Evolutionary conservation across 192 early-diverging fungal genomes (phyloP).

Genomic region (Podila epicladia): DNA sequence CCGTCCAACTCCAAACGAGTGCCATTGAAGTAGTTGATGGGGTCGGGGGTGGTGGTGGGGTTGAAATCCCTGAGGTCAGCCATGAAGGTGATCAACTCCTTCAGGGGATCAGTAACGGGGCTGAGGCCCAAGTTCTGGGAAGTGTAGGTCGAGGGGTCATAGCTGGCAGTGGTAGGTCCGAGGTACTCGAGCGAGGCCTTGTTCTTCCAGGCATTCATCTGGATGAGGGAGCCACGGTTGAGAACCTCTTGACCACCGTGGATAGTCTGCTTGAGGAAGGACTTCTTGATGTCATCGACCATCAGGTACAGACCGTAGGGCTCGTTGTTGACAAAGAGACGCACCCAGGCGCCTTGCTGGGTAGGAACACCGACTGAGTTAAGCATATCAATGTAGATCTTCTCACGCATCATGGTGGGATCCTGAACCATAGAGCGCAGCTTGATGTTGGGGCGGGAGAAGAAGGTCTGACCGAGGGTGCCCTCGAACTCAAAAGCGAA

Average conservation of each 20-base stretch:
- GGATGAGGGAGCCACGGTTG: conserved; percentile 22
- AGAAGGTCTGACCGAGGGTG: conserved; percentile 26
- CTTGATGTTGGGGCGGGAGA: conserved; percentile 49
- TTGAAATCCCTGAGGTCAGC: conserved; percentile 39
- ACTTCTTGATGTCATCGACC: conserved; percentile 55
- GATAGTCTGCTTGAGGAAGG: conserved; percentile 50
- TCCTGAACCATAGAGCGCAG: conserved; percentile 41
- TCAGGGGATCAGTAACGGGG: conserved; percentile 15
- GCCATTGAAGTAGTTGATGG: conserved; percentile 29
- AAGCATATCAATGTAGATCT: conserved; percentile 54
- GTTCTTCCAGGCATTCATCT: conserved; percentile 48
- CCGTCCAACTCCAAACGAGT: conserved; percentile 37
- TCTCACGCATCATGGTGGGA: conserved; percentile 53
- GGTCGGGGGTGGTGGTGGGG: conserved; percentile 9
- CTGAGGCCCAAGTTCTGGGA: conserved; percentile 12
- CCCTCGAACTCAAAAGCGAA: conserved; percentile 53
- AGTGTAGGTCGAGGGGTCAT: conserved; percentile 21
- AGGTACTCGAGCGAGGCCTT: conserved; percentile 46
- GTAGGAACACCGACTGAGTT: conserved; percentile 45
- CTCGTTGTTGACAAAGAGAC: conserved; percentile 52
- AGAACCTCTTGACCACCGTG: conserved; percentile 18
- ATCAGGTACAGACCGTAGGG: conserved; percentile 53
- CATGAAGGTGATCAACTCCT: conserved; percentile 46
- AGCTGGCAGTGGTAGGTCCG: conserved; percentile 19
- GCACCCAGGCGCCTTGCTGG: conserved; percentile 47